phyloP scores from a whole-genome alignment of 2,329 filamentous ascomycete species.

The Stemphylium lycopersici region DNA sequence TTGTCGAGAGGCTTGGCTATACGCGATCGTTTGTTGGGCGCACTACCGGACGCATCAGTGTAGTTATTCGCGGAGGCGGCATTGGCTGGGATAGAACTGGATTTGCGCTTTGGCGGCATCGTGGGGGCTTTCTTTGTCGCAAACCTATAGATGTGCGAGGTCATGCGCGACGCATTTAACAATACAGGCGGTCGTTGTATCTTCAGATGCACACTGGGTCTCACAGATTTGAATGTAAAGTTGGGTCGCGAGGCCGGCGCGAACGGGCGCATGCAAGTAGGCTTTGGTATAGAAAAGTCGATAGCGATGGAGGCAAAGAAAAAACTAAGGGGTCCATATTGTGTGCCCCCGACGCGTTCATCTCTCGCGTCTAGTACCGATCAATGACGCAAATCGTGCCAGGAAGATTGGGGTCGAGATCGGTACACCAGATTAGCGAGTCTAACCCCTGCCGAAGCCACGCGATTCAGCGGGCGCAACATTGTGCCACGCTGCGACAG shows the following conservation, averaged over 20 bases:
- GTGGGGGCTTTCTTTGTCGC: not conserved
- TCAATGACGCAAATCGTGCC: conserved; percentile 40
- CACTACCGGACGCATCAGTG: conserved; percentile 41
- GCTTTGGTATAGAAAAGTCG: not conserved
- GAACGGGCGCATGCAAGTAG: not conserved
- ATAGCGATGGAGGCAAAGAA: not conserved
- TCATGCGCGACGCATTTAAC: not conserved
- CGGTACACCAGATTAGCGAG: conserved; percentile 31
- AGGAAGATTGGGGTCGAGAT: conserved; percentile 30
- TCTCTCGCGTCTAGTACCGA: conserved; percentile 26
- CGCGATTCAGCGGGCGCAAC: not conserved
- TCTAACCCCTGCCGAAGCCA: conserved; percentile 9
- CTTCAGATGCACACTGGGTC: not conserved
- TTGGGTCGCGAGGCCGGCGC: not conserved
- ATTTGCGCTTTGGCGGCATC: conserved; percentile 31
- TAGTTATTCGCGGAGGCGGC: conserved; percentile 40
- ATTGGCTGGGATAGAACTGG: conserved; percentile 38
- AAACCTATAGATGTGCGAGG: not conserved
- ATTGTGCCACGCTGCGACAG: not conserved
- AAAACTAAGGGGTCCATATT: not conserved
- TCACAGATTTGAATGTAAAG: not conserved
- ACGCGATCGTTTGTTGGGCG: conserved; percentile 48
- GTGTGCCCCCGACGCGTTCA: conserved; percentile 17
- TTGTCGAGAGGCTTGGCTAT: conserved; percentile 37
- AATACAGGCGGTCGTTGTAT: not conserved